phyloP scores from a whole-genome alignment of 2,329 filamentous ascomycete species.

The Apiospora saccharicola region DNA sequence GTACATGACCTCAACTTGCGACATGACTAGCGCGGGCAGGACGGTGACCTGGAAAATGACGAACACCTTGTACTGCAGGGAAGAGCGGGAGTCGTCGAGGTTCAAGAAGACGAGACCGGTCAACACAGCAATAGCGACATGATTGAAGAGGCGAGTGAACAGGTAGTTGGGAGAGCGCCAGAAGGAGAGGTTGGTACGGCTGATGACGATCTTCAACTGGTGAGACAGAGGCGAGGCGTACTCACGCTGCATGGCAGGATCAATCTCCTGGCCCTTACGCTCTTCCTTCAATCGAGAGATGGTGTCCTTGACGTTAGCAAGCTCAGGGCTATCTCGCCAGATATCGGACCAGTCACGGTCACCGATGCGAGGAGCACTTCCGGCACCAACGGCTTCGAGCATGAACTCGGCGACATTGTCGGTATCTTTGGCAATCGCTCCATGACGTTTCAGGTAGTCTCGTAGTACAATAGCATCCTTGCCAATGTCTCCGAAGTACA shows the following conservation, averaged over 20 bases:
- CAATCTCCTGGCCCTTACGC: conserved; percentile 52
- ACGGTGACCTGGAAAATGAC: conserved; percentile 91
- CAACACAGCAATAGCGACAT: conserved; percentile 78
- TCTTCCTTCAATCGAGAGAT: conserved; percentile 72
- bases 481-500: conserved; percentile 88
- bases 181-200: conserved; percentile 78
- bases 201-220: conserved; percentile 79
- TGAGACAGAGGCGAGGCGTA: conserved; percentile 82
- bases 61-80: conserved; percentile 86
- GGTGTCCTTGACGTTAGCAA: conserved; percentile 69
- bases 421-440: conserved; percentile 63
- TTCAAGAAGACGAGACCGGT: conserved; percentile 83
- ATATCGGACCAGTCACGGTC: conserved; percentile 81
- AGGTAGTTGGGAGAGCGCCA: conserved; percentile 91
- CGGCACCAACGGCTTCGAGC: conserved; percentile 84
- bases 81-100: conserved; percentile 76
- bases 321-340: conserved; percentile 77
- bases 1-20: conserved; percentile 85
- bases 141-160: conserved; percentile 87
- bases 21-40: conserved; percentile 81
- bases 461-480: conserved; percentile 76
- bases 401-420: conserved; percentile 79
- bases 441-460: conserved; percentile 65
- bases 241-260: conserved; percentile 71
- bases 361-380: conserved; percentile 74